Evolutionary conservation across 2,329 filamentous ascomycete species (phyloP).

Genomic region (Alternaria panax): DNA sequence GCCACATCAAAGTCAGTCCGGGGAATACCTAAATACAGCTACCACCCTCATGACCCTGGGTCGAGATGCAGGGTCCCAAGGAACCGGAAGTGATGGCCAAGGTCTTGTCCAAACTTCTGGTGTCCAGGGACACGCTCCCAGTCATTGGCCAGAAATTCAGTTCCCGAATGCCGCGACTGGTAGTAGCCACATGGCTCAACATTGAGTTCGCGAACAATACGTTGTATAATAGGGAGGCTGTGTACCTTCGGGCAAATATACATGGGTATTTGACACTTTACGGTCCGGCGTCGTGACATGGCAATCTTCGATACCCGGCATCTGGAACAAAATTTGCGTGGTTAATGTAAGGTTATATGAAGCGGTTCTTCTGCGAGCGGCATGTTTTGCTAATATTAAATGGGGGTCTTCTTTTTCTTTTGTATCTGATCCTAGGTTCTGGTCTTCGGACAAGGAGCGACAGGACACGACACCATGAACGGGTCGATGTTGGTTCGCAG

Average conservation of each 20-base stretch:
- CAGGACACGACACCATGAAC: background rate
- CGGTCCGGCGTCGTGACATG: conserved; percentile 12
- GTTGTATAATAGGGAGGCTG: background rate
- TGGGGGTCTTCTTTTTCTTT: background rate
- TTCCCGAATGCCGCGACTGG: conserved; percentile 33
- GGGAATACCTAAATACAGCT: conserved; percentile 50
- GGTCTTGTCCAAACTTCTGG: conserved; percentile 30
- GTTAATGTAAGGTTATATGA: conserved; percentile 17
- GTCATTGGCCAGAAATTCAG: conserved; percentile 43
- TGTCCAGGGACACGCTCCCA: conserved; percentile 29
- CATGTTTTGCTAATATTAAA: conserved; percentile 3
- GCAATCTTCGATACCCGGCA: conserved; percentile 8
- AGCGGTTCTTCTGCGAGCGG: conserved; percentile 6
- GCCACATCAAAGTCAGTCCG: conserved; percentile 30
- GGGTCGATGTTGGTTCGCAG: background rate
- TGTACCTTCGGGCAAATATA: conserved; percentile 4
- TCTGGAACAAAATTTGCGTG: conserved; percentile 8
- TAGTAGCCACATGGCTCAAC: conserved; percentile 28
- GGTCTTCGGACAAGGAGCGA: background rate
- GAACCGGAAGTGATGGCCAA: conserved; percentile 25
- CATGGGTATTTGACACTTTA: conserved; percentile 3
- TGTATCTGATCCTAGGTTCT: conserved; percentile 21
- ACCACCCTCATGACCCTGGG: conserved; percentile 50
- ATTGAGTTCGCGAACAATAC: conserved; percentile 14
- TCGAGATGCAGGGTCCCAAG: conserved; percentile 36